Evolutionary conservation across 1,284 basidiomycete genomes (phyloP), one percentile per base, ranked within the genome.

Genomic region (Ceratobasidium sp.): DNA sequence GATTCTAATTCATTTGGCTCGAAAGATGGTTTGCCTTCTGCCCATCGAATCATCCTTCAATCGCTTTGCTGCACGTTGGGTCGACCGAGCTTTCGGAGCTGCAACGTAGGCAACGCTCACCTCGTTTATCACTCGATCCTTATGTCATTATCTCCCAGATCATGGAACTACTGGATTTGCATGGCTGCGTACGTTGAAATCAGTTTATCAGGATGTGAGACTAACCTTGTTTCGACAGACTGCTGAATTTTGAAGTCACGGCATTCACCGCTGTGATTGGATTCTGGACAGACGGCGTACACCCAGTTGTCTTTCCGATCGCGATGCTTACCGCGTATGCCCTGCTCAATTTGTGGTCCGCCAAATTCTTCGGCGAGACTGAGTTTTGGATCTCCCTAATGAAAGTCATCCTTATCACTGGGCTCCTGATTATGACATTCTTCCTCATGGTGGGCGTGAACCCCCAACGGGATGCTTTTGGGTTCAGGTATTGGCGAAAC

Each of bases 381-480:
- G 77, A 74, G 70, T 78, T 78, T 38, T 78, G 77, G 77, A 62
- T 65, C 54, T 73, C 77, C 17, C 42, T 78, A 10, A 65, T 67
- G 62, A 78, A 78, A 66, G 77, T 78, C 12, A 57, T 78, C 15
- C 70, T 78, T 28, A 78, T 78, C 50, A 66, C 48, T 17, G 77
- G 77, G 17, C 77, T 78, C 23, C 56, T 78, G 26, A 73, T 78
- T 33, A 78, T 78, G 77, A 78, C 77, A 15, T 77, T 77, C 52
- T 77, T 77, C 62, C 74, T 77, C 52, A 77, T 77, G 74, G 74
- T 77, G 26, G 77, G 77, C n/a, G 69, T 59, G 48, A 78, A 78
- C 59, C 77, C 77, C 17, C 68, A 74, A 40, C 75, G 62, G 20
- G 64, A 69, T 48, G 77, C 77, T 12, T 73, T 77, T 67, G 77